A percentile compares a stretch with the other conserved stretches of the same genome.
These are phyloP conservation scores for Hansenula lynferdii DNA, from an alignment of 1,139 yeast genomes.

Conservation along the genomic window DNA sequence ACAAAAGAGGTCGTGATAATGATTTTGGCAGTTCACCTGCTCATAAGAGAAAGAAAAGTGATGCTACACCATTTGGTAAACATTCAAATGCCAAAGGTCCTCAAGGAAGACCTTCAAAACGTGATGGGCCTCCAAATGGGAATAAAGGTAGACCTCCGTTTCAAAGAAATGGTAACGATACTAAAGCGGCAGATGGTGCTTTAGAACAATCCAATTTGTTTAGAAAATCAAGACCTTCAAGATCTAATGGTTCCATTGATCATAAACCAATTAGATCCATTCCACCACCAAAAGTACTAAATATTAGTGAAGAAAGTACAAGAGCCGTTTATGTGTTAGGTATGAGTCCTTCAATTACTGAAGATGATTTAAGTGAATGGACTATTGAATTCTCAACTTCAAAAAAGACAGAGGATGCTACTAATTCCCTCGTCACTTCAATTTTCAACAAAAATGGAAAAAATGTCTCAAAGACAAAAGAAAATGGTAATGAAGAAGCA, in stretches of 20 bases:
- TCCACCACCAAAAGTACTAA: constrained; percentile 6
- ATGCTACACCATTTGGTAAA: not conserved
- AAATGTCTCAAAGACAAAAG: too few relatives aligned
- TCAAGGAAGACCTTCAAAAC: not conserved
- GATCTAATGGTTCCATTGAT: not conserved
- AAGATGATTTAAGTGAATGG: constrained; percentile 12
- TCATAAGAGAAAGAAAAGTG: constrained; percentile 2
- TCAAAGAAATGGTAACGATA: not conserved
- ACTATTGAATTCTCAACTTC: constrained; percentile 1
- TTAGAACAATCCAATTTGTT: not conserved
- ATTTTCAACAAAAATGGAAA: constrained; percentile 13
- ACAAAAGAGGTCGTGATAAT: constrained; percentile 10
- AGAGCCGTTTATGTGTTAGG: constrained; percentile 12
- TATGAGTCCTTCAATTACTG: constrained; percentile 9
- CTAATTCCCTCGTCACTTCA: not conserved
- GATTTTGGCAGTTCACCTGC: not conserved
- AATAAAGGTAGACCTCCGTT: constrained; percentile 3
- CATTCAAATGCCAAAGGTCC: not conserved
- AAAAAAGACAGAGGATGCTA: not conserved
- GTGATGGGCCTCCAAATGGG: constrained; percentile 2
- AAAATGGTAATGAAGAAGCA: constrained; percentile 16
- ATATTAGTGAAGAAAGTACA: constrained; percentile 10
- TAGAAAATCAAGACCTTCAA: not conserved
- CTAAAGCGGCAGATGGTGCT: not conserved
- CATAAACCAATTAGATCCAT: not conserved